Conservation (phyloP, 805 yeast genomes). For the Wickerhamiella sergipiensis region DNA sequence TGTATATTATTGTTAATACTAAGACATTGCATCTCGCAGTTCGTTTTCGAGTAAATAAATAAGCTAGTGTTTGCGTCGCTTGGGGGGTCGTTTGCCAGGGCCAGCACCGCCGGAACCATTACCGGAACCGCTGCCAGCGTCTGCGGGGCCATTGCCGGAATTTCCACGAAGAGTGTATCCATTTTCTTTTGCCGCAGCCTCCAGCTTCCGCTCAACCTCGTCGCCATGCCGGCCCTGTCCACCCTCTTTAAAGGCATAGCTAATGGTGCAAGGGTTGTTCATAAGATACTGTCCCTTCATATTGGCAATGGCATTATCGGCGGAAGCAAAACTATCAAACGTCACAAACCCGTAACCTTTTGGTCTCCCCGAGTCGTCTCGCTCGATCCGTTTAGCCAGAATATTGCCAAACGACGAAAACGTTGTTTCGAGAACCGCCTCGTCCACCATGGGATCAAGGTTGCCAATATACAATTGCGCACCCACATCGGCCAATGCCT, state of each 20-base stretch:
- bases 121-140: too few species aligned
- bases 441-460: slow-evolving; percentile 54
- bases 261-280: slow-evolving; percentile 47
- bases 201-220: slow-evolving; percentile 56
- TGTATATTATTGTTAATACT: neutral
- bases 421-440: slow-evolving; percentile 38
- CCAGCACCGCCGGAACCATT: too few species aligned
- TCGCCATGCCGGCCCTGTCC: slow-evolving; percentile 63
- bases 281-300: slow-evolving; percentile 58
- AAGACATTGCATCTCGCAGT: neutral
- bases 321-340: slow-evolving; percentile 47
- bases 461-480: slow-evolving; percentile 61
- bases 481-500: slow-evolving; percentile 32
- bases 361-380: slow-evolving; percentile 38
- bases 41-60: neutral
- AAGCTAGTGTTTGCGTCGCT: neutral
- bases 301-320: slow-evolving; percentile 57
- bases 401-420: slow-evolving; percentile 55
- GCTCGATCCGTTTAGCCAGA: slow-evolving; percentile 22
- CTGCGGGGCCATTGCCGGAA: neutral
- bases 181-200: slow-evolving; percentile 20
- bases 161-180: neutral
- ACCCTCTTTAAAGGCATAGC: slow-evolving; percentile 58
- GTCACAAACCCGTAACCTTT: slow-evolving; percentile 56
- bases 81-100: neutral